Base-by-base conservation (phyloP, 1,284 basidiomycete species). In the Moesziomyces antarcticus region DNA sequence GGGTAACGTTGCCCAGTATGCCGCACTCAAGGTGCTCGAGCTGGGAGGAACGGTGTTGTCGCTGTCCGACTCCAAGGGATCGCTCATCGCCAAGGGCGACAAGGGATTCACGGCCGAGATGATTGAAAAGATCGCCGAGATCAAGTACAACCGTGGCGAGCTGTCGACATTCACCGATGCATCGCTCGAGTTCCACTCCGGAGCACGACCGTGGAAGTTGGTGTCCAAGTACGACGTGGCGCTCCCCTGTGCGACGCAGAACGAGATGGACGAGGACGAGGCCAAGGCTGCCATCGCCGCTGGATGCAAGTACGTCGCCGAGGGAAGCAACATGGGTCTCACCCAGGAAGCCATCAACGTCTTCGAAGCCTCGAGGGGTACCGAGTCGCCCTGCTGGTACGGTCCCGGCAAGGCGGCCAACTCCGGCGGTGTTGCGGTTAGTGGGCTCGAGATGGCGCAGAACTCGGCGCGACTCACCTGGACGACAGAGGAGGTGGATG, bases 401-500 rank as follows among this genome's bases (percentile, higher is more conserved):
- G 77, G 70, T 21, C 75, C 75, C 20, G 79, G 66, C 22, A 79
- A 77, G 45, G 71, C 70, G 16, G 73, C 70, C 53, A 83, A 81
- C 71, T 78, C 79, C 45, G 84, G 84, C 33, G 85, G 84, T 78
- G 85, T 85, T 20, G 84, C 85, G 18, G 90, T 91, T 22, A 90
- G 89, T 20, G 90, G 90, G 61, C 88, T 93, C 72, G 91, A 92
- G 86, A 92, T 92, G 91, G 90, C 90, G 11, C 91, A 92, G 86
- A 80, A 80, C 74, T 71, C 63, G 50, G 88, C 89, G 75, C 87
- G 90, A 46, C 86, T 90, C 46, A 73, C 87, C 52, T 91, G 90
- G 90, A 85, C 89, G n/a, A 85, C 87, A 62, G 85, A 87, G 71
- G 89, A 90, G 81, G 91, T 93, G 56, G 91, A 93, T 84, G 84